Evolutionary conservation across 768 basidiomycete genomes (phyloP).

Genomic region (Leucosporidium scottii): DNA sequence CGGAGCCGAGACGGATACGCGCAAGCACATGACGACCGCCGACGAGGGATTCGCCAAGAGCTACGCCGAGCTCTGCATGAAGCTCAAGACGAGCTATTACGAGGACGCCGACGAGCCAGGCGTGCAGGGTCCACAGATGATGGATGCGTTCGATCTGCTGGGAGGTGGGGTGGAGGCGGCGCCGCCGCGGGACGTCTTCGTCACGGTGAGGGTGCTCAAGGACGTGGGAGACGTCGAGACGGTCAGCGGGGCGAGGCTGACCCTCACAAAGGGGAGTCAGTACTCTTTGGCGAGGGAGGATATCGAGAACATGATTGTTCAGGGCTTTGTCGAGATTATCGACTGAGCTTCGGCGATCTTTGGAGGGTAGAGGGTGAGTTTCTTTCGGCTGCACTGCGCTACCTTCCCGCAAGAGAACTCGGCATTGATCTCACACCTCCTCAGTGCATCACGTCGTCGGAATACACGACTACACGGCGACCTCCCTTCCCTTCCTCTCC

Average conservation of each 20-base stretch:
- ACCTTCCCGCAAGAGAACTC: no score
- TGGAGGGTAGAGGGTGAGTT: no score
- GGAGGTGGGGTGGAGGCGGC: conserved; percentile 25
- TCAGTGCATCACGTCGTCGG: no score
- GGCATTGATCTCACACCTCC: no score
- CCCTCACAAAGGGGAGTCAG: conserved; percentile 81
- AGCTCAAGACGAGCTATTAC: conserved; percentile 29
- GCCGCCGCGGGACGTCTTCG: conserved; percentile 84
- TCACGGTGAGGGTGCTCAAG: conserved; percentile 72
- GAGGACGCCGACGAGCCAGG: conserved; percentile 11
- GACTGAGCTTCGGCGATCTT: conserved; percentile 21
- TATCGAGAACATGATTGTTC: conserved; percentile 88
- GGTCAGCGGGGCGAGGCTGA: conserved; percentile 68
- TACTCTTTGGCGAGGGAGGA: conserved; percentile 81
- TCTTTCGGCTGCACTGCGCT: no score
- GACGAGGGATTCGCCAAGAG: conserved; percentile 31
- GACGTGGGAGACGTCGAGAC: conserved; percentile 91
- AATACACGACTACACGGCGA: no score
- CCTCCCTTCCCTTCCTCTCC: no score
- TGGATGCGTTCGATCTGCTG: conserved; percentile 58
- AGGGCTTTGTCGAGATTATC: conserved; percentile 86
- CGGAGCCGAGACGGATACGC: conserved; percentile 50
- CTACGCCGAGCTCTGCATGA: conserved; percentile 28
- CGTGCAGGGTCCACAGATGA: conserved; percentile 7
- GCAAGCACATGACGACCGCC: conserved; percentile 24